Evolutionary conservation across 345 rosid species (phyloP).

Genomic region (Rhodomyrtus tomentosa): DNA sequence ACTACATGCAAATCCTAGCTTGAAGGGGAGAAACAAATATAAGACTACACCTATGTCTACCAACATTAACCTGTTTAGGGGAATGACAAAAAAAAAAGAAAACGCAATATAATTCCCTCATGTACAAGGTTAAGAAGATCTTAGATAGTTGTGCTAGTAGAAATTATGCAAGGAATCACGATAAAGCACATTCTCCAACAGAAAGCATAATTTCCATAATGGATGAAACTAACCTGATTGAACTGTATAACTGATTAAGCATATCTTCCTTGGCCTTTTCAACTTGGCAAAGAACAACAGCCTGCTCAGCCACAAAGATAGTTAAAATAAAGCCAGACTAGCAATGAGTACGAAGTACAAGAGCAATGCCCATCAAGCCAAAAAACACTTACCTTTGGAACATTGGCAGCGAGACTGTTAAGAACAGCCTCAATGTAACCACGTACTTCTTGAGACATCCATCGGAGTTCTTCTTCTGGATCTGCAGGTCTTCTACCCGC

Average conservation of each 20-base stretch:
- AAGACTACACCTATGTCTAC: not conserved
- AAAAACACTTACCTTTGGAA: slow-evolving; percentile 63
- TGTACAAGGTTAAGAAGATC: not conserved
- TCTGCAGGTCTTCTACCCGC: slow-evolving; percentile 83
- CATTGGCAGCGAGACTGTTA: slow-evolving; percentile 97
- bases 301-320: slow-evolving; percentile 41
- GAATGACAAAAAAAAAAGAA: not conserved
- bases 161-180: not conserved
- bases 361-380: not conserved
- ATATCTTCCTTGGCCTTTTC: slow-evolving; percentile 98
- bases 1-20: not conserved
- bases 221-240: slow-evolving; percentile 51
- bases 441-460: slow-evolving; percentile 99
- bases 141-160: not conserved
- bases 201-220: not conserved
- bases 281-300: slow-evolving; percentile 98
- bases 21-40: not conserved
- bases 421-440: slow-evolving; percentile 99
- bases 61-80: not conserved
- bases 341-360: not conserved
- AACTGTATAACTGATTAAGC: slow-evolving; percentile 90
- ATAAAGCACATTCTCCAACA: not conserved
- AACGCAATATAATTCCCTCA: not conserved
- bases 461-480: slow-evolving; percentile 97
- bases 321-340: not conserved